Evolutionary conservation across 768 basidiomycete species (phyloP), one percentile per base, ranked within the genome.

Genomic region (Tylopilus cervinicoccineus): DNA sequence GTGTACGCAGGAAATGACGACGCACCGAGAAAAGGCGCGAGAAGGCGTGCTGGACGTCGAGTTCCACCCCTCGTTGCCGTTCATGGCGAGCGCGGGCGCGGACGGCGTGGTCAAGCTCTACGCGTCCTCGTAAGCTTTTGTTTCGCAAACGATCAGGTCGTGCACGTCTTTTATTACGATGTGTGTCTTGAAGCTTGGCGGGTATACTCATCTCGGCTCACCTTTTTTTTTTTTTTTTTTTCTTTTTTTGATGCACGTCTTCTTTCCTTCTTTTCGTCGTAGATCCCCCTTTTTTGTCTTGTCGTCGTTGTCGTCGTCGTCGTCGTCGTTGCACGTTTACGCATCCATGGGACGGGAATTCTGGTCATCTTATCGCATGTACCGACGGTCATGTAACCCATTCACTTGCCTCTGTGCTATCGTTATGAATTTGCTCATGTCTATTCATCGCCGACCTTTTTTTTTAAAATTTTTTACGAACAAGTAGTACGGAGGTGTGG

Each of bases 81-180:
- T 93, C 61, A 82, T 96, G 78, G 91, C 87, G 14, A 95, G 90
- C 65, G 89, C 90, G 17, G 95, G 95, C n/a, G 91, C 92, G 12
- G 95, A 97, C 69, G 93, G 94, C 23, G 86, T 92, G 38, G 83
- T 97, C 51, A 92, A 92, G 68, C 74, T 97, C 23, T 96, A 89
- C 66, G 87, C 88, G 52, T 88, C 87, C 60, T 91, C 87, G 70
- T 90, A 46, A 42, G 5, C 11, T 16, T 12, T 13, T 16, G 11
- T 27, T 3, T 26, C 14, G 36, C 2, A 11, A 50, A 43, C 28
- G 19, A 36, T 19, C 17, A 36, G 4, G 12, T 16, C 11, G 32
- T 7, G 27, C 28, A 32, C 20, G 47, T 22, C 22, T 34, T n/a
- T 37, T 14, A 36, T 36, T 29, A 29, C 23, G 47, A 42, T 12